Evolutionary conservation across 208 protist genomes (phyloP), one percentile per base, ranked within the genome.

Genomic region (Naegleria gruberi): DNA sequence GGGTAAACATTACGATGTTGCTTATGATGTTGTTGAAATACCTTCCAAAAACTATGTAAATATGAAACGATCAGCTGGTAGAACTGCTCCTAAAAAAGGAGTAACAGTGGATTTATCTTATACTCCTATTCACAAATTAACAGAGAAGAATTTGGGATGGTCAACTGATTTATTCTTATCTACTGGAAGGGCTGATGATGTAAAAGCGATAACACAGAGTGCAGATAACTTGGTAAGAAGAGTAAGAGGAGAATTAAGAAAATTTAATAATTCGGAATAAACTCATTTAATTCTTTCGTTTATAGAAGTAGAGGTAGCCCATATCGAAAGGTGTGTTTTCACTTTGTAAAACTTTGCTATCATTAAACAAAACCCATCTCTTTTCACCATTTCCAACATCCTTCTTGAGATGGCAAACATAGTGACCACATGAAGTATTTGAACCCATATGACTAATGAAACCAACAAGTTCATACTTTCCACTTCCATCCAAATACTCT

Each of bases 331-430:
- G 96, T n/a, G 97, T 96, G 12, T 96, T 92, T 89, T 95, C 89
- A 87, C 96, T 97, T 40, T 93, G 82, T 26, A 95, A 96, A 0
- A 98, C 97, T 90, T 98, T 97, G 57, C 97, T 94, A 92, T 99
- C 98, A 93, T 99, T 99, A 91, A 97, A 98, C 37, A 98, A 91
- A 10, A 98, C 82, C 97, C 97, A 99, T 45, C 91, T 91, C 44
- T 93, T 87, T 10, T 90, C 30, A 10, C 43, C 88, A 30, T 94
- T 93, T 0, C 90, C 95, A 1, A 92, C 90, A 1, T 86, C 87
- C 90, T 97, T 95, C 90, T 95, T 94, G 46, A 98, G 91, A 92
- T 97, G 96, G 91, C 94, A 96, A 41, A 98, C 95, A 91, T 98
- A 98, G 90, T 98, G 96, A 42, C 96, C 96, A 23, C 91, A 94